Base-by-base conservation (phyloP, 192 early-diverging fungal genomes). In the Rhizophlyctis rosea region DNA sequence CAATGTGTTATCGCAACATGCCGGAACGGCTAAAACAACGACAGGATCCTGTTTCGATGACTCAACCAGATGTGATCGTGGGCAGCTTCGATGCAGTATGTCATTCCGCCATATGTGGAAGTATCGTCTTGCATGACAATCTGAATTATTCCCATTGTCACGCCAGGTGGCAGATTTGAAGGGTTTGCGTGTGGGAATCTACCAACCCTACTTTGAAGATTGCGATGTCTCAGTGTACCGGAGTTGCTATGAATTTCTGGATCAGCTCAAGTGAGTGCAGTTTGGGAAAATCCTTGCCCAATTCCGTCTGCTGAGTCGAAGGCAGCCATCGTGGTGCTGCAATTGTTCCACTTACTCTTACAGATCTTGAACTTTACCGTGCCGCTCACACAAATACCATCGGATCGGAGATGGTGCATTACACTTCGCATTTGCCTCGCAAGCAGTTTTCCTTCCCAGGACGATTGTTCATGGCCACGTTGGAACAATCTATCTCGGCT, bases 311-410 rank as follows among this genome's bases (percentile, higher is more conserved):
- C 33, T 36, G 0, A 55, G 58, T 27, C 25, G 11, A 13, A 5
- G 30, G 7, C 5, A 34, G 60, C 5, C n/a, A 66, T 36, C 65
- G 74, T 44, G 89, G 89, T 5, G 89, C 87, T 2, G 69, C 68
- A 2, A 39, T 91, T 29, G 78, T 89, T 2, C 79, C 82, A 27
- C 81, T 91, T 53, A 64, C 65, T 7, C 75, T 89, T 53, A 83
- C 83, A 3, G 79, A 87, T 33, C 65, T 91, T 11, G 76, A 85
- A 32, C 60, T 72, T 32, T 65, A 77, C 5, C 63, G 75, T 55
- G 70, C 73, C 54, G 87, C 87, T 0, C 90, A 92, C 67, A 60
- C 68, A 4, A 78, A 86, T 28, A 82, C 86, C 4, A 88, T 92
- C 53, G 68, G 57, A 2, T 74, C 78, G 27, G 90, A 92, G 64